Percentiles rank a stretch among this genome's conserved stretches.
Conservation (phyloP, 1,284 basidiomycete species). For the Anthracocystis panici-leucophaei region DNA sequence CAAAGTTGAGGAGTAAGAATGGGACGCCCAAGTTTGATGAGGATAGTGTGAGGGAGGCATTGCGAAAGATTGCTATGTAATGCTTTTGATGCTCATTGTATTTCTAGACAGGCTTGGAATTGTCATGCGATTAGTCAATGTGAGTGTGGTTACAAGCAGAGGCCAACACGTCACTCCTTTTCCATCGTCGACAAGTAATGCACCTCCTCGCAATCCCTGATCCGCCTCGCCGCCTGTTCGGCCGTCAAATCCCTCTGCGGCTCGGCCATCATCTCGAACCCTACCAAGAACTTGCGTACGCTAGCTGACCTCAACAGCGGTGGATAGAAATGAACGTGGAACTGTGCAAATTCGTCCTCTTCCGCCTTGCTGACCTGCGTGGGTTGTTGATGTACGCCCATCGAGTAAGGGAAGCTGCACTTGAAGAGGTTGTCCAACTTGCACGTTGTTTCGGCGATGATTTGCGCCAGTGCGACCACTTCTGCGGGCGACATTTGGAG, state of each 20-base stretch:
- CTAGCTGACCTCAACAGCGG: constrained; percentile 85
- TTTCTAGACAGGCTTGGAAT: not conserved
- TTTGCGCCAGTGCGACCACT: constrained; percentile 71
- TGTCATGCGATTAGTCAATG: not conserved
- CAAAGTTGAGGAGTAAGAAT: constrained; percentile 15
- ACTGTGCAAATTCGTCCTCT: constrained; percentile 74
- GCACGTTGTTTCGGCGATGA: constrained; percentile 63
- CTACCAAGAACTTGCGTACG: constrained; percentile 90
- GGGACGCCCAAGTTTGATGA: constrained; percentile 48
- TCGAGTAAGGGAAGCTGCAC: constrained; percentile 92
- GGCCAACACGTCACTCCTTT: constrained; percentile 4
- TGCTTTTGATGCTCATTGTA: too few species aligned
- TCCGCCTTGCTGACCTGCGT: constrained; percentile 73
- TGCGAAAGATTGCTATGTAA: constrained; percentile 9
- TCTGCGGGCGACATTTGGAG: constrained; percentile 54
- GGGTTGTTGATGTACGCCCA: constrained; percentile 84
- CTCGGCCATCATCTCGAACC: constrained; percentile 92
- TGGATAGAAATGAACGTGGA: constrained; percentile 90
- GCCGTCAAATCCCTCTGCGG: constrained; percentile 90
- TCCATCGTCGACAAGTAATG: constrained; percentile 54
- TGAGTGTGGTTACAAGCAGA: too few species aligned
- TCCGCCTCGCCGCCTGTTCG: constrained; percentile 83
- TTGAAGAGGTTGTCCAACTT: constrained; percentile 69
- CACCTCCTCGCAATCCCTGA: constrained; percentile 71
- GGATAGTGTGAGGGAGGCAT: constrained; percentile 19